Evolutionary conservation across 2,329 filamentous ascomycete genomes (phyloP), one percentile per base, ranked within the genome.

Genomic region (Myriangium duriaei): DNA sequence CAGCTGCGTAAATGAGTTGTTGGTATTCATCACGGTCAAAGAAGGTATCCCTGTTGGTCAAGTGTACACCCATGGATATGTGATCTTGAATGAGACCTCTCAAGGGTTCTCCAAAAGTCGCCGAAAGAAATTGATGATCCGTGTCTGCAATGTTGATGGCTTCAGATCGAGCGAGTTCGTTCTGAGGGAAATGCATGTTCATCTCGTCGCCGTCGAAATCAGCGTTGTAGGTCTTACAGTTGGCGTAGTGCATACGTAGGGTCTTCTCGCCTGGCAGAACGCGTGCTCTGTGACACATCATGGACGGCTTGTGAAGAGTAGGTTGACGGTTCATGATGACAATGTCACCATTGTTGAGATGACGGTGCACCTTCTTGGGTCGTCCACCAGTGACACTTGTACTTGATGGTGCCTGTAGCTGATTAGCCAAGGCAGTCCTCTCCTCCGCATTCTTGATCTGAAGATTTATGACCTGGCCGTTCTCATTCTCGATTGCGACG

Each of bases 121-220:
- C 84, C 21, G 87, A 93, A 24, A 98, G 72, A 56, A 98, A 98
- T 53, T 98, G 91, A 54, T 95, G 87, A 56, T 98, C 88, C 2
- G 91, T 95, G 56, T 96, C 88, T 26, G 91, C 91, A 51, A 98
- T 79, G 49, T 86, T 83, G 48, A 93, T 72, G 2, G 91, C 91
- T 63, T 98, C 91, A 2, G 88, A 83, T 49, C 91, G 74, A 11
- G 91, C 91, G 47, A 96, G 70, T 56, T 96, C 92, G 49, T 94
- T 96, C 51, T 98, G 91, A 1, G 91, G 91, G 54, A 98, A 96
- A 62, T 98, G 91, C 87, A 98, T 92, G 59, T 98, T 98, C 91
- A 98, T 98, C 61, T 98, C 91, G 56, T 98, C 91, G 59, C 91
- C 91, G 54, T 98, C 92, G 55, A 98, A 98, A 69, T 98, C 91